Base-by-base conservation (phyloP, 768 basidiomycete species). In the Rubroboletus pulcherrimus region DNA sequence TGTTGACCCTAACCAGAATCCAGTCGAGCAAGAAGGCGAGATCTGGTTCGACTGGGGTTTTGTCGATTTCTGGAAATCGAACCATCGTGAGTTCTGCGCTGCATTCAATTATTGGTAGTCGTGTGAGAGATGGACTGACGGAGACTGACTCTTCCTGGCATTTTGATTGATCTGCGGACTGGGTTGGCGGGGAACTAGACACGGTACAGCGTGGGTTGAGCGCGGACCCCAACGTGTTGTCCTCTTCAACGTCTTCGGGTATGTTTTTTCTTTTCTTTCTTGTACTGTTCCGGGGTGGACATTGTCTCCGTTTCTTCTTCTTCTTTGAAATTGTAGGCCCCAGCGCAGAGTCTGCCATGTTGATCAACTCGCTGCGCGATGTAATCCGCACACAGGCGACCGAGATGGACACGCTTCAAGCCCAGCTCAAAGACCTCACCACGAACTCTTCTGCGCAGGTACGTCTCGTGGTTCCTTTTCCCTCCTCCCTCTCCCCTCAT, bases 11-110 rank as follows among this genome's bases (percentile, higher is more conserved):
- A 38, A 53, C 41, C 54, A 53, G 21, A 56, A 33, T 5, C 63
- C 74, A 30, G 57, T 57, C 19, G 74, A 76, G 49, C 84, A 84
- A 58, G 88, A 91, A 64, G 90, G 84, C 29, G 93, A 94, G 72
- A 79, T 97, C 38, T 98, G 97, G 97, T 91, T 98, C 66, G 95
- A 98, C 70, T 98, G 95, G 93, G 82, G 87, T 0, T 98, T 98
- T 72, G 85, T 97, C 7, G 97, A 99, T 71, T 99, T 98, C 71
- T 95, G 93, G 89, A 98, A 98, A 75, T 94, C 92, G 44, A 95
- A 96, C 66, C 97, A 94, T 66, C 92, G 96, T 96, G 63, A 68
- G 90, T 71, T 71, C 39, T 19, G 26, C 11, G 8, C 30, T 19
- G 40, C 50, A 44, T 55, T 47, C n/a, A 24, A 10, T 58, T 49